Base-by-base conservation (phyloP, 2,329 filamentous ascomycete genomes). In the Magnaporthales sp. region DNA sequence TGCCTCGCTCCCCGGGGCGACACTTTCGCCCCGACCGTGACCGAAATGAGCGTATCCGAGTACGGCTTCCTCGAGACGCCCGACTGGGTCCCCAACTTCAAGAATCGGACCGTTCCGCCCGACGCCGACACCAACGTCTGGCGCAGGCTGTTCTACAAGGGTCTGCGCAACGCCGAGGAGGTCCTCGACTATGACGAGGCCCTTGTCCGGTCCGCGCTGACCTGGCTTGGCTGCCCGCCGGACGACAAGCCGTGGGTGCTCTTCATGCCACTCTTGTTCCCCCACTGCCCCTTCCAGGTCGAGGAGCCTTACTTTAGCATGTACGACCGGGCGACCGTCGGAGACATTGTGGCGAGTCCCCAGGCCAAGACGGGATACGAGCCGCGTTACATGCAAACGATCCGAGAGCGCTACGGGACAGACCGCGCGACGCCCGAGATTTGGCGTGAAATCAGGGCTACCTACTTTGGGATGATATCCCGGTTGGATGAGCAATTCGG, bases 261-360 rank as follows among this genome's bases (percentile, higher is more conserved):
- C 0, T 81, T 79, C 66, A 72, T 81, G 74, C 78, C 79, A 0
- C 70, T 80, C 0, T 69, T 79, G 6, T 80, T 82, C 68, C 79
- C 80, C 0, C 78, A 82, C 68, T 80, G 77, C n/a, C 80, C 80
- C 0, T 82, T 82, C 46, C 74, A 78, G 26, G 79, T 82, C 1
- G 80, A 83, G 67, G 80, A 82, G 70, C 80, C 80, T 0, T 82
- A 77, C 66, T 81, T 82, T 67, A 79, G 76, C 10, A 80, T 81
- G 78, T 81, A 83, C 63, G 74, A 79, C 31, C 75, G 79, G 3
- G 64, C 10, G 11, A 22, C 60, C 9, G 64, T 68, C 2, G 61
- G 61, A 4, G 27, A 58, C 30, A 65, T 71, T 1, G 73, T 79
- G 58, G 69, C 72, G 0, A 32, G 29, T 4, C 68, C 67, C 1